Base-by-base conservation (phyloP, 2,329 filamentous ascomycete species). In the Colletotrichum brevisporum region DNA sequence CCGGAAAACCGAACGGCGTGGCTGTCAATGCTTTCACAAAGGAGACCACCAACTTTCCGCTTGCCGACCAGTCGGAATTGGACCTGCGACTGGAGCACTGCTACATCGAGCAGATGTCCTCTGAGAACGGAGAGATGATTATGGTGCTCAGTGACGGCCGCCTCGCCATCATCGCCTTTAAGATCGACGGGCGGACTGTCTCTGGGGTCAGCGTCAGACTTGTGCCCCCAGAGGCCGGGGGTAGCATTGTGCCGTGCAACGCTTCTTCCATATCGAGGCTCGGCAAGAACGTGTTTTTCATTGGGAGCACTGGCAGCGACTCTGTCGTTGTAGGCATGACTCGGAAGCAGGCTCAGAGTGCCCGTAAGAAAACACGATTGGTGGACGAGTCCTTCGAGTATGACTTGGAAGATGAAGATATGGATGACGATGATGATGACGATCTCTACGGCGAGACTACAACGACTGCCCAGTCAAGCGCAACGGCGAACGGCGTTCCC, bases 11-110 rank as follows among this genome's bases (percentile, higher is more conserved):
- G 13, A 97, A 94, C 75, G 95, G 94, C 2, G 92, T 98, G 67
- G 95, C 92, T 4, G 93, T 99, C 72, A 99, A 99, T 76, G 89
- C 94, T 41, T 97, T 97, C 81, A 92, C 95, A 5, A 94, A 91
- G 78, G 89, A 93, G 70, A 89, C 90, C 71, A 97, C 95, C 2
- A 89, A 92, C 0, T 98, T 98, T 75, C 89, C 91, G 58, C 90
- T 99, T 78, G 88, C 89, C 5, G 96, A 99, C 78, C 95, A 98
- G 80, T 93, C 94, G 0, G 89, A 93, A 53, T 84, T 98, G 52
- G 88, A 88, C 16, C 83, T 98, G 69, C 92, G 91, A 43, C 83
- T 99, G 1, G 97, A 99, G 81, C 90, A 91, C 10, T 96, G 93
- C 78, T 85, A 88, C 27, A 85, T 98, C 53, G 93, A 97, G 72